phyloP scores from a whole-genome alignment of 768 basidiomycete species.

The Leucocoprinus birnbaumii region DNA sequence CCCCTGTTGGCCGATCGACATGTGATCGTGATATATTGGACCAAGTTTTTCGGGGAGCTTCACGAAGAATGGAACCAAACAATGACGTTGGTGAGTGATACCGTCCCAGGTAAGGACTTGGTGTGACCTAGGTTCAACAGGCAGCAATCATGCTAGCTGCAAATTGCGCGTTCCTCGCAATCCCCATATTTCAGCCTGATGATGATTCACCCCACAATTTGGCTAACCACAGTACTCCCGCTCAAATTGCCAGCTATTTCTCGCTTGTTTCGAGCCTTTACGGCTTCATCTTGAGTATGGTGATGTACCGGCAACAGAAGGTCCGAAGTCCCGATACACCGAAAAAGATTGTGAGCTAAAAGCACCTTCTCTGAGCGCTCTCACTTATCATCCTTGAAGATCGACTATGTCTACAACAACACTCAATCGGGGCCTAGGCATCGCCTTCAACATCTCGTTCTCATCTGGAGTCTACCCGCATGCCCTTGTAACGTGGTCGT shows the following conservation, averaged over 20 bases:
- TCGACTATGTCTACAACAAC: not conserved
- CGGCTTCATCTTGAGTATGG: slow-evolving; percentile 4
- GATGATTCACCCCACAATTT: not conserved
- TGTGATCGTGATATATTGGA: slow-evolving; percentile 3
- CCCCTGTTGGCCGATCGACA: not conserved
- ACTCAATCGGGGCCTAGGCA: not conserved
- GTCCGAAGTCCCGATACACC: not conserved
- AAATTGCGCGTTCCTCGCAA: slow-evolving; percentile 8
- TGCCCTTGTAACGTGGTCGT: slow-evolving; percentile 9
- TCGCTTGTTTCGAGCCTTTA: slow-evolving; percentile 3
- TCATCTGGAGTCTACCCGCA: slow-evolving; percentile 10
- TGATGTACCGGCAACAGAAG: slow-evolving; percentile 3
- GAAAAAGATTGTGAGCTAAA: not conserved
- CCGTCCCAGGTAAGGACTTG: too few relatives aligned
- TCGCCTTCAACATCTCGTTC: slow-evolving; percentile 2
- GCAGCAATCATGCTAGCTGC: slow-evolving; percentile 9
- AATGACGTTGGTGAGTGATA: not conserved
- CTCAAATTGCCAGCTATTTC: slow-evolving; percentile 7
- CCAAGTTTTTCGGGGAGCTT: slow-evolving; percentile 1
- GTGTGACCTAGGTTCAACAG: too few relatives aligned
- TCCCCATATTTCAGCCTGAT: not conserved
- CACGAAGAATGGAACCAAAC: slow-evolving; percentile 7
- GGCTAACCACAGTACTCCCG: slow-evolving; percentile 2
- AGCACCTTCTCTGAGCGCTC: not conserved
- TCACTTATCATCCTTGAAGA: too few relatives aligned